Percentiles rank a stretch among this genome's conserved stretches.
phyloP scores from a whole-genome alignment of 2,329 filamentous ascomycete genomes.

The Apiospora saccharicola region DNA sequence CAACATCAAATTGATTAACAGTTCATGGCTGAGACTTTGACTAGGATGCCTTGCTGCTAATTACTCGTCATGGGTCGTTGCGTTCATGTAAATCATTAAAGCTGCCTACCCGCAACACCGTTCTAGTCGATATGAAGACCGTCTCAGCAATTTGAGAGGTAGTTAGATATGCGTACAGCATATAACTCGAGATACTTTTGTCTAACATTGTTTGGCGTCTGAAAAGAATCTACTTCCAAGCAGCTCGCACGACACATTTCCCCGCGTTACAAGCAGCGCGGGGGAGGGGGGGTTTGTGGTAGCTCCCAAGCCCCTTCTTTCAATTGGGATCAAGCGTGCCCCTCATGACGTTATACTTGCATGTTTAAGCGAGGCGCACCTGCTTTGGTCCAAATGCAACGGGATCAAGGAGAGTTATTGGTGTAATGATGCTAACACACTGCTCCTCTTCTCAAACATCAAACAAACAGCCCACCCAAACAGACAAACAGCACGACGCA shows the following conservation, averaged over 20 bases:
- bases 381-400: constrained; percentile 3
- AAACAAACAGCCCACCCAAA: constrained; percentile 19
- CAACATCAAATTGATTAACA: too few relatives aligned
- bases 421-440: constrained; percentile 18
- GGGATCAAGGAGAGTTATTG: background rate
- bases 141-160: too few relatives aligned
- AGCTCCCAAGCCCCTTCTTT: background rate
- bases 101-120: too few relatives aligned
- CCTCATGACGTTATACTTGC: constrained; percentile 25
- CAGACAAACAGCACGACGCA: background rate
- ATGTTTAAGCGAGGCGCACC: background rate
- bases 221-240: background rate
- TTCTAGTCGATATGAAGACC: too few relatives aligned
- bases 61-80: too few relatives aligned
- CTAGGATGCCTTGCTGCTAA: too few relatives aligned
- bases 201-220: too few relatives aligned
- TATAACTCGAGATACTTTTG: too few relatives aligned
- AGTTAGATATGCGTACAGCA: too few relatives aligned
- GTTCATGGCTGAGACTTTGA: too few relatives aligned
- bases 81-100: too few relatives aligned
- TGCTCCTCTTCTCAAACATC: background rate
- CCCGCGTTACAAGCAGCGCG: background rate
- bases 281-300: background rate
- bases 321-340: constrained; percentile 2
- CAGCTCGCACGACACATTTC: background rate